Evolutionary conservation across 2,329 filamentous ascomycete species (phyloP), one percentile per base, ranked within the genome.

Genomic region (Aspergillus aculeatinus): DNA sequence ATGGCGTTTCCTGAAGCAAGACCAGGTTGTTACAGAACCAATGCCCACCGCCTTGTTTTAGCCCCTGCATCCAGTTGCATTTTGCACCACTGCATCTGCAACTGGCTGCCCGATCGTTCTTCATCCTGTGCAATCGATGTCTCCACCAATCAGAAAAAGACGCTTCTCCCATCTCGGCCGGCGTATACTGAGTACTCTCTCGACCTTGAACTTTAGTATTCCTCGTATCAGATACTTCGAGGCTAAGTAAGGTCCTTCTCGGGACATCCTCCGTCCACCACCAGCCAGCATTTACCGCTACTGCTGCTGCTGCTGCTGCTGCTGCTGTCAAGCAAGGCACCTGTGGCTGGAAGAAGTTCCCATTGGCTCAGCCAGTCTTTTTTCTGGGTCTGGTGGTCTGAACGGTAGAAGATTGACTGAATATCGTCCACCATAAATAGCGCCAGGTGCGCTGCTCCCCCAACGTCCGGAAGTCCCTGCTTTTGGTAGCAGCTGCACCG

Each of bases 41-140:
- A 31, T 31, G 39, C 39, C 52, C 42, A 55, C 53, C 53, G 53
- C 53, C 53, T 55, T 55, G 52, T 55, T 55, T 48, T 48, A 55
- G 53, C 53, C 53, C 53, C 53, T 55, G 53, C 53, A 48, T 55
- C 53, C 27, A 33, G 53, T 55, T 47, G 39, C 39, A 44, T 44
- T 16, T 44, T 44, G 27, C 53, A 27, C 27, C 53, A 23, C 23
- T 23, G 23, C 23, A 48, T 21, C 53, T 48, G 53, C 53, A 35
- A 44, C 53, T 55, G 53, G 39, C 42, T 55, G 42, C 42, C 53
- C 53, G 55, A 51, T 57, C 19, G 33, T 57, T 48, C 33, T 57
- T 50, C 16, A 44, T 16, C 16, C 39, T 16, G 16, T 44, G 39
- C 16, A 44, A 7, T 44, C 16, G 12, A n/a, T 19, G 16, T 44